Evolutionary conservation across 1,284 basidiomycete genomes (phyloP), one percentile per base, ranked within the genome.

Genomic region (Apiotrichum akiyoshidainum): DNA sequence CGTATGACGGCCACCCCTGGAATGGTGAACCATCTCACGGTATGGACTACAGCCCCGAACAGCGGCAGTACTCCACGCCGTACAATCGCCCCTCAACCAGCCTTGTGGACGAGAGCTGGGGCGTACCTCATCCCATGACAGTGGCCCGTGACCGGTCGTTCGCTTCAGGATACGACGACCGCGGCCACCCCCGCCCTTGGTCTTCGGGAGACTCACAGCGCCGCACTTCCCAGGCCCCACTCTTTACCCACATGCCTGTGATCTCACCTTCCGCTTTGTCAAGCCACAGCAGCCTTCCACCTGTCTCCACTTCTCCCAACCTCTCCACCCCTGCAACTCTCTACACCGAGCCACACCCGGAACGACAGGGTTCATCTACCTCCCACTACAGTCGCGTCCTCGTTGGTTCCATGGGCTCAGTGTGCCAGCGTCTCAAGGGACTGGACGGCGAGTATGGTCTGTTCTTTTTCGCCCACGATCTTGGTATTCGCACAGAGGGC

Each of bases 401-500:
- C 7, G 90, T 95, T 58, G 92, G 92, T 10, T 89, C 90, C 1
- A 81, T 93, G 19, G 88, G 87, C 26, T 85, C 90, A 16, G 89
- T 89, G 69, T 91, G 90, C 31, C 88, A 87, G 71, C 85, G 87
- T 47, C 81, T 94, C 58, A 78, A 86, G 57, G 91, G 92, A 69
- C 89, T 90, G 70, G 84, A 92, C 74, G 86, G 88, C 58, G 86
- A 86, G 63, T 82, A 85, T 40, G 92, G 92, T 5, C 86, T 95
- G 61, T 92, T 89, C 77, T 92, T 92, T 79, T 84, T 92, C 58
- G 89, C 90, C 73, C 88, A 89, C 68, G 91, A 94, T 78, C 77
- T 94, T 49, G 90, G 88, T 44, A 87, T 93, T 56, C 84, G 91
- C 60, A 92, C 89, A 22, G 90, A 93, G 80, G 88, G 88, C 75